Evolutionary conservation across 352 stramenopile species (phyloP).

Genomic region (Globisporangium echinulatum): DNA sequence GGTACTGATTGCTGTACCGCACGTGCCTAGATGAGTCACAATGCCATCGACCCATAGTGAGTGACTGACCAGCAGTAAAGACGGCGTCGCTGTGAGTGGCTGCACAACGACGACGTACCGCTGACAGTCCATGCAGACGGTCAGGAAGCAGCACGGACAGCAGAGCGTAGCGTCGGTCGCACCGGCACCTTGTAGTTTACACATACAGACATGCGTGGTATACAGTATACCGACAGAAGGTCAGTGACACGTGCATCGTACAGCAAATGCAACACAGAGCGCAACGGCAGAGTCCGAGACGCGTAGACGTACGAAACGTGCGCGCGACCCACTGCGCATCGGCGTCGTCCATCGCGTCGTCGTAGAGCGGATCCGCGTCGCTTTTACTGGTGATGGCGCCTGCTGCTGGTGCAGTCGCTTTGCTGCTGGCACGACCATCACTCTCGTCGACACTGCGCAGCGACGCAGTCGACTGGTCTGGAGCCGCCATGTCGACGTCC

Average conservation of each 20-base stretch:
- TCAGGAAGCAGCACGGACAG: constrained; percentile 80
- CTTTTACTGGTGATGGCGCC: neutral
- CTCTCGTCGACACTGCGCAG: too few relatives aligned
- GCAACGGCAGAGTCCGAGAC: neutral
- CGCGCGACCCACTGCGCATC: constrained; percentile 66
- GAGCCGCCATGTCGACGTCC: constrained; percentile 17
- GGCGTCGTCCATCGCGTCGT: constrained; percentile 49
- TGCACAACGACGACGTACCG: constrained; percentile 16
- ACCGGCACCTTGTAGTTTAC: neutral
- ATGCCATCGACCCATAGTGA: too few relatives aligned
- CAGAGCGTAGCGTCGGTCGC: constrained; percentile 56
- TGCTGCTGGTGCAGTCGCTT: neutral
- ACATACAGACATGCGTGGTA: neutral
- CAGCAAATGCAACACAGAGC: neutral
- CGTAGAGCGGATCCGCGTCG: constrained; percentile 56
- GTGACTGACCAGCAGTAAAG: too few relatives aligned
- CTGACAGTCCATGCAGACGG: constrained; percentile 69
- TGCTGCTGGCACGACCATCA: too few relatives aligned
- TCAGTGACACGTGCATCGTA: neutral
- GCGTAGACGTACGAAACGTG: constrained; percentile 42
- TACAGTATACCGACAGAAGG: too few relatives aligned
- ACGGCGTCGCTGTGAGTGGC: too few relatives aligned
- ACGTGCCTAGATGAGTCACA: constrained; percentile 27
- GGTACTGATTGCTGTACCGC: constrained; percentile 70
- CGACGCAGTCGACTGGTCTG: neutral